These are phyloP conservation scores for Glaciozyma antarctica DNA, from an alignment of 768 basidiomycete species.

Conservation along the genomic window DNA sequence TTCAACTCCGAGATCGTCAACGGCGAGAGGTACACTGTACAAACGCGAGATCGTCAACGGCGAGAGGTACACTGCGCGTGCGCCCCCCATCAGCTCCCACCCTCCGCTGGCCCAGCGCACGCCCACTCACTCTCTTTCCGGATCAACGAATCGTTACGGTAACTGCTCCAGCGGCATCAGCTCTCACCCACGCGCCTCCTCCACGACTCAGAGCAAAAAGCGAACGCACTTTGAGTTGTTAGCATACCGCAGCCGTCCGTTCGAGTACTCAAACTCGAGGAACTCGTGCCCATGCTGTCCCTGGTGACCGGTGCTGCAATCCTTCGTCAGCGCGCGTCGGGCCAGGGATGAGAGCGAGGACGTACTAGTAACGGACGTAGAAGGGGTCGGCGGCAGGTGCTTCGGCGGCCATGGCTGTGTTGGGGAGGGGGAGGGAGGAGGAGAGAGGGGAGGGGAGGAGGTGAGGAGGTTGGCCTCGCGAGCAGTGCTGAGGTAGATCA, in stretches of 20 bases:
- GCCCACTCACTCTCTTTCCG: conserved; percentile 85
- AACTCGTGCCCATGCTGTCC: conserved; percentile 60
- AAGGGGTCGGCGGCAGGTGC: conserved; percentile 18
- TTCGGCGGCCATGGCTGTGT: not conserved
- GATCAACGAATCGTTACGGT: conserved; percentile 92
- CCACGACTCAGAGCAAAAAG: not conserved
- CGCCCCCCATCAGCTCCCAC: not conserved
- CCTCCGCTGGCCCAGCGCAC: not conserved
- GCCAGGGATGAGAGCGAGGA: not conserved
- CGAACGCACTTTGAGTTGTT: conserved; percentile 77
- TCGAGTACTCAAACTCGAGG: conserved; percentile 94
- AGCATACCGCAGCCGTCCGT: conserved; percentile 91
- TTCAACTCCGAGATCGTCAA: conserved; percentile 90
- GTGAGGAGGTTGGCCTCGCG: too few species aligned
- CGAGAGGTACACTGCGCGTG: conserved; percentile 74
- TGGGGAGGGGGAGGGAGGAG: not conserved
- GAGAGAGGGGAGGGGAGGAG: too few species aligned
- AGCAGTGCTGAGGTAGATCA: too few species aligned
- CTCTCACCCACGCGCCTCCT: too few species aligned
- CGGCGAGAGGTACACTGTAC: conserved; percentile 93
- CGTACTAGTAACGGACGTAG: conserved; percentile 34
- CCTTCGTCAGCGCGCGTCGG: not conserved
- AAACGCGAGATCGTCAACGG: conserved; percentile 81
- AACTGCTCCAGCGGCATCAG: conserved; percentile 39
- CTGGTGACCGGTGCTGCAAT: conserved; percentile 81